Percentiles rank a stretch among this genome's conserved stretches.
These are phyloP conservation scores for Spizellomyces punctatus DNA, from an alignment of 192 early-diverging fungal genomes.

Conservation along the genomic window DNA sequence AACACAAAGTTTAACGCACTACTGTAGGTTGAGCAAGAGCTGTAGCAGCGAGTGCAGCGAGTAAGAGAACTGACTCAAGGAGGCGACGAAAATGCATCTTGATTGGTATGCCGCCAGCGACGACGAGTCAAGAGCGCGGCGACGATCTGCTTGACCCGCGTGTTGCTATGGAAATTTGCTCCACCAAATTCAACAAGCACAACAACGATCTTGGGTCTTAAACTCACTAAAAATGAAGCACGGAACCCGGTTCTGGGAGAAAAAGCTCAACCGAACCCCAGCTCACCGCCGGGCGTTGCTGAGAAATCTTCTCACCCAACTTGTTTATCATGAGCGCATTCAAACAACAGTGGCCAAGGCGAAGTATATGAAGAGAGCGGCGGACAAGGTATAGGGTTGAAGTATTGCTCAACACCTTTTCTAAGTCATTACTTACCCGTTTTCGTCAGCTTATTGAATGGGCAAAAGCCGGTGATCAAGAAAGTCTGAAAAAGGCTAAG, in stretches of 20 bases:
- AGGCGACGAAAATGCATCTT: too few relatives aligned
- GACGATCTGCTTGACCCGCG: too few relatives aligned
- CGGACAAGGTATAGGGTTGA: slow-evolving; percentile 64
- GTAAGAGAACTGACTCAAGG: background rate
- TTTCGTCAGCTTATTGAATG: slow-evolving; percentile 74
- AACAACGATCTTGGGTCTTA: background rate
- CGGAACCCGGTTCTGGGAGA: slow-evolving; percentile 43
- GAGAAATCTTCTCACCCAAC: slow-evolving; percentile 79
- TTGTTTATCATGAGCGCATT: slow-evolving; percentile 87
- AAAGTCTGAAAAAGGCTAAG: slow-evolving; percentile 30
- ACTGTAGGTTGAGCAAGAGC: background rate
- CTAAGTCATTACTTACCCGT: background rate
- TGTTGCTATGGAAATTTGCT: background rate
- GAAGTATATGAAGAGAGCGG: slow-evolving; percentile 81
- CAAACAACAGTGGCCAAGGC: slow-evolving; percentile 94
- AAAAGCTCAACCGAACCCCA: slow-evolving; percentile 65
- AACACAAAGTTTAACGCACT: background rate
- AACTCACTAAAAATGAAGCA: slow-evolving; percentile 46
- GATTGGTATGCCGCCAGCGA: too few relatives aligned
- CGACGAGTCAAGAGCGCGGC: too few relatives aligned
- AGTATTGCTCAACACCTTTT: background rate
- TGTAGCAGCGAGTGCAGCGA: background rate
- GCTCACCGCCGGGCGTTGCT: slow-evolving; percentile 76
- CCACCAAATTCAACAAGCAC: background rate
- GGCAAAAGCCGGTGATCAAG: slow-evolving; percentile 70